Percentiles rank a stretch among this genome's conserved stretches.
These are phyloP conservation scores for Mortierella sp. DNA, from an alignment of 371 early-diverging fungal species.

Conservation along the genomic window DNA sequence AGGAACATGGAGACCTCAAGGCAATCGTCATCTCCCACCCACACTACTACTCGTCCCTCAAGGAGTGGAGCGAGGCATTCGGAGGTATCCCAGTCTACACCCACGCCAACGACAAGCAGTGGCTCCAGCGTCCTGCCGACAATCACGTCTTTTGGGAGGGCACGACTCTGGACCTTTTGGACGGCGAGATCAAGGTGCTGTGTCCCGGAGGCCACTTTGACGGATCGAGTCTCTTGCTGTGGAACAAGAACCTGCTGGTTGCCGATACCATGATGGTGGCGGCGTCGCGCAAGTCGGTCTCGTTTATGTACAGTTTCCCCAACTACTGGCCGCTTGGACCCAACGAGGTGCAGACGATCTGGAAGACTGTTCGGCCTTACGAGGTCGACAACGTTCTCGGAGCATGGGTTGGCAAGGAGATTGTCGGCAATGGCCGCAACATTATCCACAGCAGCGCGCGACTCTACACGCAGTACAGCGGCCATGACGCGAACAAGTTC, in stretches of 20 bases:
- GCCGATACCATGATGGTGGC: slow-evolving; percentile 57
- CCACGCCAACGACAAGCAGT: slow-evolving; percentile 37
- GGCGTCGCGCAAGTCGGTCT: slow-evolving; percentile 42
- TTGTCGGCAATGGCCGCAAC: slow-evolving; percentile 34
- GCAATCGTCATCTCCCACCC: slow-evolving; percentile 56
- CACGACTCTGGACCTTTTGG: slow-evolving; percentile 30
- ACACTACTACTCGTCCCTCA: slow-evolving; percentile 49
- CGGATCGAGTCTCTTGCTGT: slow-evolving; percentile 40
- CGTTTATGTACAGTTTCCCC: slow-evolving; percentile 57
- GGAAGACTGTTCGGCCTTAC: slow-evolving; percentile 39
- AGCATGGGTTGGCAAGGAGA: slow-evolving; percentile 47
- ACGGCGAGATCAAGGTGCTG: slow-evolving; percentile 44
- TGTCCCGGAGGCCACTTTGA: slow-evolving; percentile 55
- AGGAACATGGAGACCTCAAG: slow-evolving; percentile 42
- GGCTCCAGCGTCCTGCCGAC: slow-evolving; percentile 45
- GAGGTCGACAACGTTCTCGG: slow-evolving; percentile 41
- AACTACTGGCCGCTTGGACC: slow-evolving; percentile 48
- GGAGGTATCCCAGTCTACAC: slow-evolving; percentile 49
- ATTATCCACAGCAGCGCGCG: slow-evolving; percentile 38
- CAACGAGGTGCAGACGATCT: slow-evolving; percentile 34
- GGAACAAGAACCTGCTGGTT: slow-evolving; percentile 46
- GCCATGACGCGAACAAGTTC: slow-evolving; percentile 34
- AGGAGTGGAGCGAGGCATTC: slow-evolving; percentile 50
- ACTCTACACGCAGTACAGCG: slow-evolving; percentile 33
- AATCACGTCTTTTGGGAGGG: slow-evolving; percentile 55